A percentile compares a stretch with the other conserved stretches of the same genome.
Conservation (phyloP, 176 grass and related monocot species). For the Alopecurus myosuroides region DNA sequence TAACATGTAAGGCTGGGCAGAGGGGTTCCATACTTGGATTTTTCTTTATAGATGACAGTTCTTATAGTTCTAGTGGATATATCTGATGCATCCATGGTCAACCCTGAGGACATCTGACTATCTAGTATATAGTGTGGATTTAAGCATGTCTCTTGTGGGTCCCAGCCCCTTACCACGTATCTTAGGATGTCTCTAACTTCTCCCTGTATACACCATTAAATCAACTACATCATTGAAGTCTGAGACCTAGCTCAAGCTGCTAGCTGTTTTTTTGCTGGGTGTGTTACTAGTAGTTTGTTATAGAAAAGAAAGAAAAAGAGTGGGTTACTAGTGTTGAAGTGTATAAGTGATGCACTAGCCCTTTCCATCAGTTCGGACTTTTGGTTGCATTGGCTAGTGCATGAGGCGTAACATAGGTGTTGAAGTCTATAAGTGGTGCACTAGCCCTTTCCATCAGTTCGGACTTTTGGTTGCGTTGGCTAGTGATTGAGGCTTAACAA, state of each 20-base stretch:
- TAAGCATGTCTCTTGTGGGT: not conserved
- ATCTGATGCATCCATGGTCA: not conserved
- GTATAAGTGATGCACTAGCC: no score
- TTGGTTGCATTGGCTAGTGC: no score
- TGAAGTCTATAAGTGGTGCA: no score
- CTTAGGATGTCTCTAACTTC: not conserved
- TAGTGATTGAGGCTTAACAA: no score
- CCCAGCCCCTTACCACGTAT: not conserved
- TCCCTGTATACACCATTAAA: not conserved
- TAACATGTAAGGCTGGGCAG: conserved; percentile 3
- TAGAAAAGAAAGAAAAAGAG: not conserved
- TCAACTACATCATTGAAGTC: not conserved
- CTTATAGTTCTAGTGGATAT: not conserved
- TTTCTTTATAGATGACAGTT: not conserved
- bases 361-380: no score
- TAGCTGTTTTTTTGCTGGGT: not conserved
- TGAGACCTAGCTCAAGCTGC: not conserved
- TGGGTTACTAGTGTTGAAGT: not conserved
- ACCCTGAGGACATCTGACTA: not conserved
- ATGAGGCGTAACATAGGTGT: no score
- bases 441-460: no score
- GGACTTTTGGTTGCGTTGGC: no score
- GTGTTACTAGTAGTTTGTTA: not conserved
- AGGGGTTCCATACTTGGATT: not conserved
- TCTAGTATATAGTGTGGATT: not conserved